These are phyloP conservation scores for Curvularia hawaiiensis DNA, from an alignment of 2,329 filamentous ascomycete species.

Conservation along the genomic window DNA sequence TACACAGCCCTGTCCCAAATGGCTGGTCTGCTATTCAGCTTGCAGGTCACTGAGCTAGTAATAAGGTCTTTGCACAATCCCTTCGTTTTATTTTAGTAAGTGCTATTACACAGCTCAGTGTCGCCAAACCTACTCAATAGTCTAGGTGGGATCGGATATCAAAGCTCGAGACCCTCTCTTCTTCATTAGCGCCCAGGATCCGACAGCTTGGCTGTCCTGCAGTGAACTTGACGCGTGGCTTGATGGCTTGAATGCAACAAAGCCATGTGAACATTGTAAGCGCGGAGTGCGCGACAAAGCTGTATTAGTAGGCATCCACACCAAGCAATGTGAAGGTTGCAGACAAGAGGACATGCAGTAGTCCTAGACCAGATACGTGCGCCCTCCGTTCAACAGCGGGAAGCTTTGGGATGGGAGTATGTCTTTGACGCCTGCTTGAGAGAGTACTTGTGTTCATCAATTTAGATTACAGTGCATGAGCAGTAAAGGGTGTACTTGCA, in stretches of 20 bases:
- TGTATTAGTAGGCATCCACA: constrained; percentile 2
- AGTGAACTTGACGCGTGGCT: background rate
- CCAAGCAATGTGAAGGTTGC: background rate
- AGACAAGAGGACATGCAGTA: background rate
- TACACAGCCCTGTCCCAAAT: background rate
- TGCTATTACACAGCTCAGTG: background rate
- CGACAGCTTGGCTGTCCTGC: background rate
- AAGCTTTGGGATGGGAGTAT: background rate
- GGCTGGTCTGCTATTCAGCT: background rate
- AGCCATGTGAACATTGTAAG: background rate
- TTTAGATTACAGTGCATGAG: background rate
- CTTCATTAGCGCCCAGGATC: background rate
- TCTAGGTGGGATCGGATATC: background rate
- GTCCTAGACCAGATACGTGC: background rate
- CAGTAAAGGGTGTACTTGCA: background rate
- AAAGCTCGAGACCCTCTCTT: background rate
- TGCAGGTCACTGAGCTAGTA: background rate
- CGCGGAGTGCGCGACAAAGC: background rate
- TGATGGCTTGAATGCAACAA: background rate
- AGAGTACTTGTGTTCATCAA: background rate
- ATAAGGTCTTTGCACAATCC: background rate
- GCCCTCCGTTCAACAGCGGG: background rate
- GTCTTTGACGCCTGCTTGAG: background rate
- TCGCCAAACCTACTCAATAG: background rate
- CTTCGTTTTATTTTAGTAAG: background rate